Percentiles rank a stretch among this genome's conserved stretches.
Conservation (phyloP, 106 monocot species). For the Dendrobium officinale region DNA sequence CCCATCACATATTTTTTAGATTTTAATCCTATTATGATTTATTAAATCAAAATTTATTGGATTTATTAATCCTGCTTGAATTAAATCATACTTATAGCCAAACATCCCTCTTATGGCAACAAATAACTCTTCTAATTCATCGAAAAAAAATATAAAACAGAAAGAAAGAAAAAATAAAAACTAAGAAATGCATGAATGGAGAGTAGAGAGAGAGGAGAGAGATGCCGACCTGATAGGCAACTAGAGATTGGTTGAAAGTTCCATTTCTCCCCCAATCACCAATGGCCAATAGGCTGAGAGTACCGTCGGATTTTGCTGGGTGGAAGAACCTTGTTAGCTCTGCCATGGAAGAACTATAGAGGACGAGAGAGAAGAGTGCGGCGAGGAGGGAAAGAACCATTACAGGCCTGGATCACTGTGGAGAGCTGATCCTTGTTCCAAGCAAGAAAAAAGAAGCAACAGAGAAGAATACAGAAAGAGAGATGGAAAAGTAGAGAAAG, state of each 20-base stretch:
- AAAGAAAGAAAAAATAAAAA: neutral
- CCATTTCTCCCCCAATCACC: slow-evolving; percentile 56
- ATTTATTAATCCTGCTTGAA: neutral
- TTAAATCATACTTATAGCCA: neutral
- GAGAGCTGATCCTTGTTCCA: neutral
- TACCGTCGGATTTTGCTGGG: slow-evolving; percentile 22
- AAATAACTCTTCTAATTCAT: neutral
- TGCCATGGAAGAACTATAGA: slow-evolving; percentile 1
- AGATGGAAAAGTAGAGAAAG: neutral
- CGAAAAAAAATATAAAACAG: neutral
- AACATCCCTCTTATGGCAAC: neutral
- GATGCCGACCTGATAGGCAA: slow-evolving; percentile 25
- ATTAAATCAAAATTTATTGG: neutral
- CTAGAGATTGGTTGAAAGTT: slow-evolving; percentile 31
- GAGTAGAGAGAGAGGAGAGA: neutral
- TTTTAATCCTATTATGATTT: neutral
- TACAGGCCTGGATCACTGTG: neutral
- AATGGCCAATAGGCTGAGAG: slow-evolving; percentile 26
- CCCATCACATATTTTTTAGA: neutral
- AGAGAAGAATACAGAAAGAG: neutral
- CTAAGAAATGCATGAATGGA: neutral
- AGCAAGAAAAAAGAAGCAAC: neutral
- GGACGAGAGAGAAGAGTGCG: neutral
- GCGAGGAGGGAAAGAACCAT: neutral
- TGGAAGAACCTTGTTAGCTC: slow-evolving; percentile 25